These are phyloP conservation scores for Gonium pectorale DNA, from an alignment of 139 green algal genomes.

Conservation along the genomic window DNA sequence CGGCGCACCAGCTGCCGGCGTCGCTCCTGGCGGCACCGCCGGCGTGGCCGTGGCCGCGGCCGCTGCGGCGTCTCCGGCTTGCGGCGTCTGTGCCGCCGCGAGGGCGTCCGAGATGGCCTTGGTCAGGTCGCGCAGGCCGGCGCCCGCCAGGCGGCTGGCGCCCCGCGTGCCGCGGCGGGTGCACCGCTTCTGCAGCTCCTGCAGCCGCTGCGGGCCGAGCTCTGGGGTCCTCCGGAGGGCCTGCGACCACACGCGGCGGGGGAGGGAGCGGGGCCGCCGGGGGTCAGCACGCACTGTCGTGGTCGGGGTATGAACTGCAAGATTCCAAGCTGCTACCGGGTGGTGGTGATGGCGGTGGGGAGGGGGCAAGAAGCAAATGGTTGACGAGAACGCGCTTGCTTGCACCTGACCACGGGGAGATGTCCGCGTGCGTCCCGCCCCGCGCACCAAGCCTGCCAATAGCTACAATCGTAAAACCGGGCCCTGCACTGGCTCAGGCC, in stretches of 20 bases:
- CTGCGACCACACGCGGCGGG: background rate
- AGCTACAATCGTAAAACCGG: too few species aligned
- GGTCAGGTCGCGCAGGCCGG: background rate
- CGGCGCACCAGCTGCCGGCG: background rate
- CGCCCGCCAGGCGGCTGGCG: background rate
- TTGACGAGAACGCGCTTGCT: too few species aligned
- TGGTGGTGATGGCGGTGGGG: too few species aligned
- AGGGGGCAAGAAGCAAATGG: too few species aligned
- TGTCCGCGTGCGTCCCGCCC: too few species aligned
- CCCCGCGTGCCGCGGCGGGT: background rate
- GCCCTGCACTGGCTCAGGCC: too few species aligned
- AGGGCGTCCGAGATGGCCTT: background rate
- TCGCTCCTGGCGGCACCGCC: background rate
- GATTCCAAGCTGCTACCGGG: background rate
- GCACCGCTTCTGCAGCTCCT: slow-evolving; percentile 8
- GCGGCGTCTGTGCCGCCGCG: background rate
- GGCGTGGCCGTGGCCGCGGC: background rate
- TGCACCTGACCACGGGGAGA: too few species aligned
- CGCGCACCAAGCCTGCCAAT: too few species aligned
- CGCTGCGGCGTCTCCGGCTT: background rate
- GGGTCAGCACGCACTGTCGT: background rate
- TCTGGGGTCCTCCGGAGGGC: slow-evolving; percentile 16
- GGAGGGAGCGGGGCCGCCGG: background rate
- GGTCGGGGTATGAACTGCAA: background rate
- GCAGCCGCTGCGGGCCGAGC: background rate